Evolutionary conservation across 1,284 basidiomycete genomes (phyloP).

Genomic region (Volvariella volvacea): DNA sequence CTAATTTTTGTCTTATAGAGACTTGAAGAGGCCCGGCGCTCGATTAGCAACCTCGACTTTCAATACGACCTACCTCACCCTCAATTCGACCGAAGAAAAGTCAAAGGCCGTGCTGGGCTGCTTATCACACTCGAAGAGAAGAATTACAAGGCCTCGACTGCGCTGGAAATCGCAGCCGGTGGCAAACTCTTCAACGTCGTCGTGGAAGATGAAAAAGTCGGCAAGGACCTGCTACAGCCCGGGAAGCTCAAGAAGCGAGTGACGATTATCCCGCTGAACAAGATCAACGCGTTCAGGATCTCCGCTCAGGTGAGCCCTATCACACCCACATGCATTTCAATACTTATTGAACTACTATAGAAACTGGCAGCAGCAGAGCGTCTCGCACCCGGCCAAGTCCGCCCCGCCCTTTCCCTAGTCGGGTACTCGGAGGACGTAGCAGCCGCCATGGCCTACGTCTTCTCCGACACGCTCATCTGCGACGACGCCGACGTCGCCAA

Average conservation of each 20-base stretch:
- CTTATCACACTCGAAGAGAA: conserved; percentile 70
- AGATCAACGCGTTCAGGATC: conserved; percentile 74
- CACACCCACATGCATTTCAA: conserved; percentile 2
- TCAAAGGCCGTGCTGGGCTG: conserved; percentile 91
- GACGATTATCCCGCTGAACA: conserved; percentile 92
- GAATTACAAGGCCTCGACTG: conserved; percentile 79
- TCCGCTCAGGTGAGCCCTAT: conserved; percentile 42
- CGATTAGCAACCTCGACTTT: conserved; percentile 77
- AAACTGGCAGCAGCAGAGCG: conserved; percentile 73
- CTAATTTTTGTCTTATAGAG: conserved; percentile 34
- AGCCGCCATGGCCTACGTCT: conserved; percentile 91
- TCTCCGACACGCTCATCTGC: conserved; percentile 91
- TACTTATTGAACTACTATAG: conserved; percentile 27
- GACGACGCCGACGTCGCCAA: conserved; percentile 88
- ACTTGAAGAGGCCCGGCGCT: conserved; percentile 66
- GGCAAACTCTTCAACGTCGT: conserved; percentile 93
- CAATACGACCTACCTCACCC: conserved; percentile 75
- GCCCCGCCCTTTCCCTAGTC: conserved; percentile 83
- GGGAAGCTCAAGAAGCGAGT: conserved; percentile 86
- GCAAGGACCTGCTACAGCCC: conserved; percentile 79
- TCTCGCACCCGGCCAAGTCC: conserved; percentile 80
- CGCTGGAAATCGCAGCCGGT: conserved; percentile 91
- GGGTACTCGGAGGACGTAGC: conserved; percentile 83
- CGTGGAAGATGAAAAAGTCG: conserved; percentile 86
- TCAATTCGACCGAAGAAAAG: conserved; percentile 80